These are phyloP conservation scores for Metschnikowia similis DNA, from an alignment of 805 yeast species.

Conservation along the genomic window DNA sequence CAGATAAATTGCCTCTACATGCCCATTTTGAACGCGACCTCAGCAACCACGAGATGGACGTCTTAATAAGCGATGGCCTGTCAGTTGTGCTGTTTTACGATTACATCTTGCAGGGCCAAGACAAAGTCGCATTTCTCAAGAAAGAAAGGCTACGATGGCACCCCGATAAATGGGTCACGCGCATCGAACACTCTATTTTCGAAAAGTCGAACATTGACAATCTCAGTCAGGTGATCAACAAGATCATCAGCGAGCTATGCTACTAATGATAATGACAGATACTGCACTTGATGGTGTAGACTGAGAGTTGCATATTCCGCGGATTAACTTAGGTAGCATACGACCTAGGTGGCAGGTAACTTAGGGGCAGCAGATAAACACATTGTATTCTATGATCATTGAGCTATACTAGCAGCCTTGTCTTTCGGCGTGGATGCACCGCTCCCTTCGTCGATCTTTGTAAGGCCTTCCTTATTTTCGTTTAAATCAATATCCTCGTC, in stretches of 20 bases:
- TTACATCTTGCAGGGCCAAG: slow-evolving; percentile 12
- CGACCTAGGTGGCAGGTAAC: background rate
- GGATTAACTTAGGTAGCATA: too few species aligned
- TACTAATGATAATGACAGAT: background rate
- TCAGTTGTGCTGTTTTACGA: slow-evolving; percentile 27
- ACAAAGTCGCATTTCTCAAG: slow-evolving; percentile 27
- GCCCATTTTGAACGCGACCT: slow-evolving; percentile 10
- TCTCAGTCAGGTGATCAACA: slow-evolving; percentile 30
- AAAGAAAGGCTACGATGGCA: slow-evolving; percentile 64
- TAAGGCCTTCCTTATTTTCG: background rate
- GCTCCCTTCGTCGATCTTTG: slow-evolving; percentile 11
- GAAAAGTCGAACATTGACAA: slow-evolving; percentile 26
- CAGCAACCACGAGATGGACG: slow-evolving; percentile 9
- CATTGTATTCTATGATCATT: background rate
- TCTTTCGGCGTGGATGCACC: slow-evolving; percentile 19
- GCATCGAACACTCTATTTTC: slow-evolving; percentile 19
- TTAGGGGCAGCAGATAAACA: background rate
- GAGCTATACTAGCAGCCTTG: slow-evolving; percentile 4
- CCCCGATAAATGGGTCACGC: slow-evolving; percentile 56
- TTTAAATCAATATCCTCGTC: slow-evolving; percentile 10
- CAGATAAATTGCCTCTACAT: slow-evolving; percentile 13
- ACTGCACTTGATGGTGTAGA: background rate
- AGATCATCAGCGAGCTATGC: slow-evolving; percentile 6
- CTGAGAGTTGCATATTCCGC: too few species aligned
- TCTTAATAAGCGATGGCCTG: slow-evolving; percentile 18